Evolutionary conservation across 2,329 filamentous ascomycete genomes (phyloP), one percentile per base, ranked within the genome.

Genomic region (Calonectria pseudoturangicola): DNA sequence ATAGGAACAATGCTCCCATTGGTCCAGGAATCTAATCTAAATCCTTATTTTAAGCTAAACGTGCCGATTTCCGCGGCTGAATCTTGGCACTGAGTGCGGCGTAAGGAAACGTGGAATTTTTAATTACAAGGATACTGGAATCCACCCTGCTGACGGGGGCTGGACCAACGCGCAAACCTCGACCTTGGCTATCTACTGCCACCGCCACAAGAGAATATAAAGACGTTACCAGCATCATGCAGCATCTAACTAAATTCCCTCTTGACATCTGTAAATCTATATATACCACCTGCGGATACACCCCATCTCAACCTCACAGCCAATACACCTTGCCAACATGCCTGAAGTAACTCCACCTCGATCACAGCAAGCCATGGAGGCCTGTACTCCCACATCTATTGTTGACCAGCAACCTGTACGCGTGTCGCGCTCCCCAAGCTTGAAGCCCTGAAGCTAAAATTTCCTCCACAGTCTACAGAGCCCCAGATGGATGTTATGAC

Each of bases 381-480:
- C 54, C 54, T 18, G 36, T 28, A 13, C 33, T 8, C n/a, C 54
- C 5, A 13, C 21, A 28, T 27, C 54, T 18, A 33, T 60, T 28
- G 36, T 60, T 13, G 21, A 60, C 54, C 33, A 60, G 54, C 54
- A 60, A 16, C 54, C 54, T 41, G 54, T 60, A 60, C 36, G 54
- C n/a, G 54, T 41, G 27, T 60, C 6, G 9, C 2, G n/a, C 33
- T 58, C 33, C 5, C 33, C 13, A 5, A 9, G 3, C 33, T 27
- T 12, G 4, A 16, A 58, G 13, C 9, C 33, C 18, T 15, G 1
- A 27, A 41, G 33, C 54, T 60, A 60, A 60, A 2, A 27, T 12
- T 9, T 27, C 6, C 7, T n/a, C 54, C 9, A 13, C 15, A 60
- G 54, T 27, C 54, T 4, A 9, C 54, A n/a, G 33, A 60, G 12